Percentiles rank a stretch among this genome's conserved stretches.
These are phyloP conservation scores for Inonotus hispidus DNA, from an alignment of 1,284 basidiomycete species.

Conservation along the genomic window DNA sequence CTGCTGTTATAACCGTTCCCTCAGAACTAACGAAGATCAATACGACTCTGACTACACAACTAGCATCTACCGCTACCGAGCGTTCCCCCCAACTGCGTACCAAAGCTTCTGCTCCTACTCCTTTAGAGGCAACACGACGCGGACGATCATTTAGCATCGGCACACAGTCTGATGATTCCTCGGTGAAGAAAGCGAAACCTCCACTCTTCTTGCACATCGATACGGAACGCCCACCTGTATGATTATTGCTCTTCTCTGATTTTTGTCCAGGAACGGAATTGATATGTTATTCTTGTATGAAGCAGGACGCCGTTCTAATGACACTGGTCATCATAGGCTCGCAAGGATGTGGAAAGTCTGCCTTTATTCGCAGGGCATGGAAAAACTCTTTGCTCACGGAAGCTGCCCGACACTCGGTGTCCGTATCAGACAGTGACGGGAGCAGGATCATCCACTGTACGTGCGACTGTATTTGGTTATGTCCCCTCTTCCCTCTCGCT, in stretches of 20 bases:
- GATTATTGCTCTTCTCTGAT: background rate
- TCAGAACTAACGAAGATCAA: slow-evolving; percentile 10
- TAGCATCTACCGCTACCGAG: background rate
- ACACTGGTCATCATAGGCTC: slow-evolving; percentile 63
- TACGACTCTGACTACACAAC: slow-evolving; percentile 1
- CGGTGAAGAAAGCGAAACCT: slow-evolving; percentile 8
- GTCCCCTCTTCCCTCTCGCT: background rate
- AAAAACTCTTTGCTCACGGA: slow-evolving; percentile 50
- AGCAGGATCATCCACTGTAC: slow-evolving; percentile 14
- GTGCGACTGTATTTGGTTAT: background rate
- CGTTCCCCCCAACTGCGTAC: slow-evolving; percentile 9
- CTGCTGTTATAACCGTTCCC: background rate
- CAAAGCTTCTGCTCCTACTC: slow-evolving; percentile 13
- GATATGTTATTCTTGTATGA: background rate
- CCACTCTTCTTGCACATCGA: slow-evolving; percentile 7
- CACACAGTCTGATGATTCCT: slow-evolving; percentile 10
- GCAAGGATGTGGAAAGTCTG: slow-evolving; percentile 66
- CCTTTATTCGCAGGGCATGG: slow-evolving; percentile 62
- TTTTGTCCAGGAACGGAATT: background rate
- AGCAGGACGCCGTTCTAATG: slow-evolving; percentile 26
- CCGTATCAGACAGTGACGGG: slow-evolving; percentile 3
- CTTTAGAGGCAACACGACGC: slow-evolving; percentile 7
- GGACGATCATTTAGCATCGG: slow-evolving; percentile 12
- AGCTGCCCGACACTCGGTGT: slow-evolving; percentile 24
- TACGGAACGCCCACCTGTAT: slow-evolving; percentile 9